These are phyloP conservation scores for Microglena sp. DNA, from an alignment of 139 green algal species.

Conservation along the genomic window DNA sequence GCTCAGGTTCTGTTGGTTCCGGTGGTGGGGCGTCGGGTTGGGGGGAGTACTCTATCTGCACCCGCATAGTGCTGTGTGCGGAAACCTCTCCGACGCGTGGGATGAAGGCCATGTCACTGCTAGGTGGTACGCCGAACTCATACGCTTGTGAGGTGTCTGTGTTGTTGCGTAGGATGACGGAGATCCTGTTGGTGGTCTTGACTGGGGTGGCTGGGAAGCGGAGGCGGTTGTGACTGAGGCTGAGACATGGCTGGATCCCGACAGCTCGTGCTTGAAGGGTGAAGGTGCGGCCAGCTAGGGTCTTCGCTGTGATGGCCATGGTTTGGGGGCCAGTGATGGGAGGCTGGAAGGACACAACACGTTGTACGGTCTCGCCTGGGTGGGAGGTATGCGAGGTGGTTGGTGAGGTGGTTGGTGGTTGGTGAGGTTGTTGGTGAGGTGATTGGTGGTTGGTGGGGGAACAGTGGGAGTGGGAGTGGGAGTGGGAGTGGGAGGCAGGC, in stretches of 20 bases:
- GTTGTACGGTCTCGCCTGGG: constrained; percentile 23
- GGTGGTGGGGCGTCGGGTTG: background rate
- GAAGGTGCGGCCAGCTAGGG: constrained; percentile 40
- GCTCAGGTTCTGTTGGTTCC: background rate
- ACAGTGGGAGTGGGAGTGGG: too few species aligned
- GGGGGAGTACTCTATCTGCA: constrained; percentile 19
- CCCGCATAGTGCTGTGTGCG: constrained; percentile 8
- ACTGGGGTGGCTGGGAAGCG: constrained; percentile 45
- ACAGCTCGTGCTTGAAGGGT: constrained; percentile 24
- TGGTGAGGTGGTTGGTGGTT: too few species aligned
- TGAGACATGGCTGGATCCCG: constrained; percentile 30
- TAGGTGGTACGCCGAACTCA: constrained; percentile 42
- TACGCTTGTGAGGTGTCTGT: constrained; percentile 30
- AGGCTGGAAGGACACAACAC: constrained; percentile 34
- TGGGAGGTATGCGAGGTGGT: background rate
- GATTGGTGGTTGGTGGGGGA: too few species aligned
- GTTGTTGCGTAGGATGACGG: constrained; percentile 37
- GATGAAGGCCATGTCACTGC: constrained; percentile 33
- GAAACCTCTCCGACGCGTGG: constrained; percentile 32
- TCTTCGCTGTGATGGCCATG: constrained; percentile 21
- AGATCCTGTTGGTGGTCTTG: constrained; percentile 27
- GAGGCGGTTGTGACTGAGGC: constrained; percentile 33
- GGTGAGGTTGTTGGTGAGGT: too few species aligned
- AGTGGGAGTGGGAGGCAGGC: too few species aligned
- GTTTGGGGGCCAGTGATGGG: constrained; percentile 38